phyloP scores from a whole-genome alignment of 768 basidiomycete genomes.

The Phylloporus sp. region DNA sequence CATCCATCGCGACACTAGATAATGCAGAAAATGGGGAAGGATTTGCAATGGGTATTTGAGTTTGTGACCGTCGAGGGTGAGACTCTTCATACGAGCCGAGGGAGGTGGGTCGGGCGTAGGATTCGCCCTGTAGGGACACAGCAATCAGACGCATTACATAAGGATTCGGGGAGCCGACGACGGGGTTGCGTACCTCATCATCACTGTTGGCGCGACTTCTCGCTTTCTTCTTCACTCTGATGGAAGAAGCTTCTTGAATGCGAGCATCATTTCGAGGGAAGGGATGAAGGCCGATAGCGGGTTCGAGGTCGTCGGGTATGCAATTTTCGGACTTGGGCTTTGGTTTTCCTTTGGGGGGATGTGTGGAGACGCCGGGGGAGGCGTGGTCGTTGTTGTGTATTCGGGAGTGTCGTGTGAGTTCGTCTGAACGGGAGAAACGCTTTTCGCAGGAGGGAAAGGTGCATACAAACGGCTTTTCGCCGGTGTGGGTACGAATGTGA shows the following conservation, averaged over 20 bases:
- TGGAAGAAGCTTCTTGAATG: conserved; percentile 21
- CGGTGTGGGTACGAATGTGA: conserved; percentile 97
- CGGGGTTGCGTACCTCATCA: conserved; percentile 60
- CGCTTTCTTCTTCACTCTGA: conserved; percentile 69
- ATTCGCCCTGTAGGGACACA: conserved; percentile 39
- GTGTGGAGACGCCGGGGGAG: conserved; percentile 13
- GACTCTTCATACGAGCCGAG: conserved; percentile 41
- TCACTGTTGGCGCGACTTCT: conserved; percentile 75
- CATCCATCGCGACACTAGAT: conserved; percentile 78
- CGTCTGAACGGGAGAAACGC: conserved; percentile 96
- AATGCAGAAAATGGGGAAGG: conserved; percentile 59
- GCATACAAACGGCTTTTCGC: conserved; percentile 96
- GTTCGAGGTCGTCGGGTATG: conserved; percentile 24
- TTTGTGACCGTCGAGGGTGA: conserved; percentile 27
- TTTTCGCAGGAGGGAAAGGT: conserved; percentile 94
- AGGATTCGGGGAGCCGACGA: conserved; percentile 24
- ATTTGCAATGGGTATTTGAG: conserved; percentile 26
- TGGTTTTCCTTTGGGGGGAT: conserved; percentile 23
- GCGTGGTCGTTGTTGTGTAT: conserved; percentile 74
- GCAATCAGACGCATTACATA: conserved; percentile 24
- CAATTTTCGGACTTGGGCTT: conserved; percentile 28
- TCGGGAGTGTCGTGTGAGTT: conserved; percentile 91
- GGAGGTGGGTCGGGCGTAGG: conserved; percentile 54
- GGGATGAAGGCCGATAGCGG: conserved; percentile 25
- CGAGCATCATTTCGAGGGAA: conserved; percentile 16